Conservation (phyloP, 305 asterid genomes). For the Withania somnifera region DNA sequence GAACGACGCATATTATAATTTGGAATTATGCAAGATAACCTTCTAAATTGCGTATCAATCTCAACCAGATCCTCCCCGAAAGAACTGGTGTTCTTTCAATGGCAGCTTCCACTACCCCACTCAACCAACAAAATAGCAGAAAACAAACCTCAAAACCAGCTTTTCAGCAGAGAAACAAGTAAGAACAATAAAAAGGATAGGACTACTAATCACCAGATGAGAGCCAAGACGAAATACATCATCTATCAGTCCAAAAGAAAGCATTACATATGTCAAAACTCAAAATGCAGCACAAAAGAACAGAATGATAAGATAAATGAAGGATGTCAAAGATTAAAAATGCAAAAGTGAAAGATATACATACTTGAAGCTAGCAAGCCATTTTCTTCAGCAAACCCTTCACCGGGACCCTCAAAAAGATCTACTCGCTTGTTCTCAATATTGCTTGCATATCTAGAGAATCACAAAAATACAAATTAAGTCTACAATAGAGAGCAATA, state of each 20-base stretch:
- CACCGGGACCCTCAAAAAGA: slow-evolving; percentile 90
- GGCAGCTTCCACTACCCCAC: not conserved
- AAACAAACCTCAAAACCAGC: not conserved
- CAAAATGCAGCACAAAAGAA: not conserved
- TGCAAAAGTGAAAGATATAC: slow-evolving; percentile 13
- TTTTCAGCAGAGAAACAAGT: not conserved
- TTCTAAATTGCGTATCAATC: not conserved
- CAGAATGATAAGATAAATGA: not conserved
- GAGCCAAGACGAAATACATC: not conserved
- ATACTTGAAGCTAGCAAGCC: slow-evolving; percentile 86
- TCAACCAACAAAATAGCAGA: not conserved
- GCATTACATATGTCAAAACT: not conserved
- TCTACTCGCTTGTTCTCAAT: slow-evolving; percentile 87
- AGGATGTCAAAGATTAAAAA: not conserved
- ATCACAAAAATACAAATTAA: slow-evolving; percentile 6
- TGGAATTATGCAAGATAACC: not conserved
- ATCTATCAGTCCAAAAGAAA: not conserved
- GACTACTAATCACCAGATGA: not conserved
- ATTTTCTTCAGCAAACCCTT: slow-evolving; percentile 85
- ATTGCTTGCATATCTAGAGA: slow-evolving; percentile 64
- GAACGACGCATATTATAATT: not conserved
- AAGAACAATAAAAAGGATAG: not conserved
- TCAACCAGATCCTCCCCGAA: not conserved
- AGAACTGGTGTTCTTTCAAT: not conserved
- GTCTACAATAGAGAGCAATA: not conserved